Evolutionary conservation across 352 stramenopile genomes (phyloP).

Genomic region (Globisporangium viniferum): DNA sequence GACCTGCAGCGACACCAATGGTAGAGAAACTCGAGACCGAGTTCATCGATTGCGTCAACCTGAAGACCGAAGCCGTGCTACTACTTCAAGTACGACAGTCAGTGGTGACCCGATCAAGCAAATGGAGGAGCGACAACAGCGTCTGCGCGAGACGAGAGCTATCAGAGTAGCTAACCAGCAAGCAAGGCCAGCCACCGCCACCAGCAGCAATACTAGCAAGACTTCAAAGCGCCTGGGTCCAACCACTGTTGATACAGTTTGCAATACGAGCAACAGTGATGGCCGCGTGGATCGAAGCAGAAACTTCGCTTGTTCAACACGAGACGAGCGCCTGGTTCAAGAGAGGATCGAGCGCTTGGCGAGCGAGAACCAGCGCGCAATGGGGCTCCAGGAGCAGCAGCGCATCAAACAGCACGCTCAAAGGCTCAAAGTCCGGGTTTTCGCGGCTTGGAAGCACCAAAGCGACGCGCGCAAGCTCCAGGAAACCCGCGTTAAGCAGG

Average conservation of each 20-base stretch:
- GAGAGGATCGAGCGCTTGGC: slow-evolving; percentile 32
- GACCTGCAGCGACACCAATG: neutral
- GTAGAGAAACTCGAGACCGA: neutral
- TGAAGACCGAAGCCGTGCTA: no score
- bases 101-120: slow-evolving; percentile 12
- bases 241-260: no score
- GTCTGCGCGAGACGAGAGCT: slow-evolving; percentile 23
- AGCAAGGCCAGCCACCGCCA: neutral
- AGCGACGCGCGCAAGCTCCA: neutral
- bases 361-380: slow-evolving; percentile 17
- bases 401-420: neutral
- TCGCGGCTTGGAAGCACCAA: slow-evolving; percentile 5
- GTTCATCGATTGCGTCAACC: no score
- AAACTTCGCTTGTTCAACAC: no score
- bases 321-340: slow-evolving; percentile 28
- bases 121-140: slow-evolving; percentile 39
- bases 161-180: slow-evolving; percentile 7
- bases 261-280: slow-evolving; percentile 15
- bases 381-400: neutral
- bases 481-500: neutral
- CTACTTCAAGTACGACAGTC: neutral
- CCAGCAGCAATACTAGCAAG: neutral
- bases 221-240: neutral
- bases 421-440: neutral
- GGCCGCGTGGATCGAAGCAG: no score